Evolutionary conservation across 768 basidiomycete species (phyloP).

Genomic region (Kockovaella imperatae): DNA sequence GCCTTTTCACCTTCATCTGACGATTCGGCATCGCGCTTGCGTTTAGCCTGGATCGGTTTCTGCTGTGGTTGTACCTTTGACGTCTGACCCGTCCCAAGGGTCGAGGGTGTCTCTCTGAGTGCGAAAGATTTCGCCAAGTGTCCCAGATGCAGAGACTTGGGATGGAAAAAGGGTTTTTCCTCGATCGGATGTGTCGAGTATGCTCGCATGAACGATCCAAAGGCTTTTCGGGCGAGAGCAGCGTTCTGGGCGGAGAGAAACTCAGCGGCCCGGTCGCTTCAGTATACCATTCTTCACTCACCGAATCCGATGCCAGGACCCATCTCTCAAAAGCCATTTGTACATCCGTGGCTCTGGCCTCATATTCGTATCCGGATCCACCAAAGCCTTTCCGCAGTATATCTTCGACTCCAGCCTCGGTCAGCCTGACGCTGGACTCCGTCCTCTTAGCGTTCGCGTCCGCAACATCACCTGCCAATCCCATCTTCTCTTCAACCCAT

Average conservation of each 20-base stretch:
- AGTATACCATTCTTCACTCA: constrained; percentile 44
- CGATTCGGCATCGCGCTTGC: constrained; percentile 27
- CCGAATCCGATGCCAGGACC: constrained; percentile 68
- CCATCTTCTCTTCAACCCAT: constrained; percentile 82
- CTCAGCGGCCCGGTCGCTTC: neutral
- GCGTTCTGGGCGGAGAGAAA: constrained; percentile 55
- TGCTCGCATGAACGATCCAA: constrained; percentile 84
- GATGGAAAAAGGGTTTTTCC: constrained; percentile 95
- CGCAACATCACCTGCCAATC: constrained; percentile 46
- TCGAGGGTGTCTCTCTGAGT: constrained; percentile 40
- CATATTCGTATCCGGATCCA: constrained; percentile 69
- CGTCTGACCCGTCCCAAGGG: constrained; percentile 12
- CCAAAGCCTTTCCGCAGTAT: constrained; percentile 78
- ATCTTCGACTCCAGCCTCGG: constrained; percentile 58
- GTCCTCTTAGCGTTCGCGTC: constrained; percentile 16
- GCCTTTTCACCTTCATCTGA: constrained; percentile 42
- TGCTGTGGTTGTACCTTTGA: constrained; percentile 13
- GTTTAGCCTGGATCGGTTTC: constrained; percentile 9
- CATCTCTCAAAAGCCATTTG: constrained; percentile 92
- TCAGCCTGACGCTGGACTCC: constrained; percentile 49
- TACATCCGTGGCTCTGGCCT: constrained; percentile 86
- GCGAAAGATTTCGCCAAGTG: constrained; percentile 52
- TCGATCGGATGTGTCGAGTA: constrained; percentile 93
- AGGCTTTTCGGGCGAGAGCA: constrained; percentile 71
- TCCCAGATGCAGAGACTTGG: constrained; percentile 85